Conservation (phyloP, 768 basidiomycete species). For the Megacollybia marginata region DNA sequence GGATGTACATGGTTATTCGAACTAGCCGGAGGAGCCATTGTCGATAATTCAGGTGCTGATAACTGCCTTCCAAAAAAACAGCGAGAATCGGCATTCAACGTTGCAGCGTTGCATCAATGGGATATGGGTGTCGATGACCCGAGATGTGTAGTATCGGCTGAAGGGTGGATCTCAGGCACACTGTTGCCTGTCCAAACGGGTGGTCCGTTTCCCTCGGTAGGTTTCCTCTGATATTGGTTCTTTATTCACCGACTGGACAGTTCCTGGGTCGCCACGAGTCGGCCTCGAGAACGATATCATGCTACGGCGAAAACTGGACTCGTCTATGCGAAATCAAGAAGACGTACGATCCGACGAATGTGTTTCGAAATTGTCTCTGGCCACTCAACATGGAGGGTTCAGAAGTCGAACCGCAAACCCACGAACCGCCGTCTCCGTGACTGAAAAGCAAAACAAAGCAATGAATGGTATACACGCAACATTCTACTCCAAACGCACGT, state of each 20-base stretch:
- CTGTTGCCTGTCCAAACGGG: slow-evolving; percentile 67
- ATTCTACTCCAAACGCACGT: background rate
- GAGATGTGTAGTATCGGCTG: slow-evolving; percentile 74
- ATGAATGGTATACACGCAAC: background rate
- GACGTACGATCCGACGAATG: slow-evolving; percentile 65
- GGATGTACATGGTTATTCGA: slow-evolving; percentile 97
- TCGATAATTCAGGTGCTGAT: slow-evolving; percentile 50
- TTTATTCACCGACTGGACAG: slow-evolving; percentile 25
- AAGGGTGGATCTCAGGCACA: slow-evolving; percentile 82
- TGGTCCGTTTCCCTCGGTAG: slow-evolving; percentile 78
- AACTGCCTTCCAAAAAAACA: slow-evolving; percentile 72
- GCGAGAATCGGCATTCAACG: slow-evolving; percentile 75
- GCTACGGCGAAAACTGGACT: slow-evolving; percentile 70
- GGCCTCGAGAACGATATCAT: slow-evolving; percentile 52
- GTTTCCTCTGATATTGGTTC: slow-evolving; percentile 22
- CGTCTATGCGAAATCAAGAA: slow-evolving; percentile 66
- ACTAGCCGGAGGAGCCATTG: slow-evolving; percentile 74
- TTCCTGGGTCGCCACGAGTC: slow-evolving; percentile 71
- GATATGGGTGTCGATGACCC: slow-evolving; percentile 76
- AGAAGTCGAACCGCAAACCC: slow-evolving; percentile 44
- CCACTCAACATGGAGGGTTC: slow-evolving; percentile 56
- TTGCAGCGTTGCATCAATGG: slow-evolving; percentile 92
- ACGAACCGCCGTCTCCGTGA: slow-evolving; percentile 52
- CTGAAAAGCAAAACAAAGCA: background rate
- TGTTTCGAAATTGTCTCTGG: slow-evolving; percentile 80